Evolutionary conservation across 2,329 filamentous ascomycete species (phyloP).

Genomic region (Xylariaceae sp.): DNA sequence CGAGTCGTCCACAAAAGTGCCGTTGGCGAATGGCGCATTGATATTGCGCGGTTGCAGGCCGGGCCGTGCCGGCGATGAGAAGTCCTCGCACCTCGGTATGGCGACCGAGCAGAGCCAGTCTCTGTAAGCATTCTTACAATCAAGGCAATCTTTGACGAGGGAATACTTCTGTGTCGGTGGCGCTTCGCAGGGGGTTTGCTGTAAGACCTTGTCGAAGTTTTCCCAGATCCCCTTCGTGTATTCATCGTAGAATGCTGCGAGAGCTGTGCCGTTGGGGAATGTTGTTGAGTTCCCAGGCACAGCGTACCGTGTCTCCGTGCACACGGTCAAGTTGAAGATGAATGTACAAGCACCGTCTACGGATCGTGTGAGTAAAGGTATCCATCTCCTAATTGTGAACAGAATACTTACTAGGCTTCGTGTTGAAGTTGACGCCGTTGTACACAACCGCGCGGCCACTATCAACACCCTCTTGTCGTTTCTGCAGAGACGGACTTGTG

Average conservation of each 20-base stretch:
- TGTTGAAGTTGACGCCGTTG: slow-evolving; percentile 65
- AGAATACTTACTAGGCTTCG: slow-evolving; percentile 60
- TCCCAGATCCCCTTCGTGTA: slow-evolving; percentile 64
- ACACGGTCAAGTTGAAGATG: slow-evolving; percentile 82
- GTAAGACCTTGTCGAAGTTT: slow-evolving; percentile 75
- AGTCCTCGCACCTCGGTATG: slow-evolving; percentile 90
- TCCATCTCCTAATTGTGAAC: neutral
- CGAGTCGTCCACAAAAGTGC: slow-evolving; percentile 45
- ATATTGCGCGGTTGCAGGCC: slow-evolving; percentile 68
- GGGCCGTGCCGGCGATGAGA: slow-evolving; percentile 44
- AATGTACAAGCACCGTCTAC: slow-evolving; percentile 59
- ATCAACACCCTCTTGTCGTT: slow-evolving; percentile 49
- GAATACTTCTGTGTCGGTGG: slow-evolving; percentile 71
- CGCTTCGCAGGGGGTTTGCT: slow-evolving; percentile 81
- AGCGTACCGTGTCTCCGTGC: slow-evolving; percentile 81
- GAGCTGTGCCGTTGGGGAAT: slow-evolving; percentile 53
- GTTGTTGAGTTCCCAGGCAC: slow-evolving; percentile 72
- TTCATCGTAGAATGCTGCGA: slow-evolving; percentile 72
- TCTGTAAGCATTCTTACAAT: slow-evolving; percentile 81
- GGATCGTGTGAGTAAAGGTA: neutral
- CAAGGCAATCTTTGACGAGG: slow-evolving; percentile 65
- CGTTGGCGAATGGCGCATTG: slow-evolving; percentile 64
- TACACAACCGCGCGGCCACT: slow-evolving; percentile 76
- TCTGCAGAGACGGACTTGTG: slow-evolving; percentile 35
- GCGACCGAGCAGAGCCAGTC: slow-evolving; percentile 90